Evolutionary conservation across 2,329 filamentous ascomycete species (phyloP).

Genomic region (Allantophomopsis cytisporea): DNA sequence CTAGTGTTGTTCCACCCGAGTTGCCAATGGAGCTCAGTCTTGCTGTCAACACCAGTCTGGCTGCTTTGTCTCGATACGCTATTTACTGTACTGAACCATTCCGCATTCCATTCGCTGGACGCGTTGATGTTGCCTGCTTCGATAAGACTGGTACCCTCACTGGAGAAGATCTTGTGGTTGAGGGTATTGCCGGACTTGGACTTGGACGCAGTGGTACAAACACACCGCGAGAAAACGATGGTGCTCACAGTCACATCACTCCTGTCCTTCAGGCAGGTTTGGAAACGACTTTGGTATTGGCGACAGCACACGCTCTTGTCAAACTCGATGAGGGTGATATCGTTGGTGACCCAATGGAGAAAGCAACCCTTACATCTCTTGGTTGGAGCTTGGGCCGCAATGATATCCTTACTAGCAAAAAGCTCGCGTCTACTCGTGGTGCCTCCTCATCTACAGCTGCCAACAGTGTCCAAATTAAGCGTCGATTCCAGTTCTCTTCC

Average conservation of each 20-base stretch:
- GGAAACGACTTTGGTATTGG: conserved; percentile 84
- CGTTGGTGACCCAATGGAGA: conserved; percentile 98
- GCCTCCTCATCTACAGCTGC: conserved; percentile 33
- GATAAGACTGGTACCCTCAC: conserved; percentile 97
- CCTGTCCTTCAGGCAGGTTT: conserved; percentile 57
- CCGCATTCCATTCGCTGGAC: conserved; percentile 90
- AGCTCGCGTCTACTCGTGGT: conserved; percentile 27
- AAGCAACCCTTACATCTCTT: conserved; percentile 78
- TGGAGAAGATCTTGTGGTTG: conserved; percentile 90
- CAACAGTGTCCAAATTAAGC: conserved; percentile 84
- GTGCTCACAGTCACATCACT: conserved; percentile 69
- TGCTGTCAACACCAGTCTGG: conserved; percentile 94
- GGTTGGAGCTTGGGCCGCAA: conserved; percentile 90
- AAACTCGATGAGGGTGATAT: conserved; percentile 95
- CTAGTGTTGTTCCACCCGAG: conserved; percentile 95
- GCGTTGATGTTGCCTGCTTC: conserved; percentile 93
- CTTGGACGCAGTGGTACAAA: conserved; percentile 54
- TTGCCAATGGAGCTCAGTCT: conserved; percentile 95
- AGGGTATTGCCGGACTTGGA: conserved; percentile 83
- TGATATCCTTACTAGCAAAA: conserved; percentile 65
- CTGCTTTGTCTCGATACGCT: conserved; percentile 84
- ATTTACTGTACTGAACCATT: conserved; percentile 99
- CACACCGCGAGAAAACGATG: conserved; percentile 57
- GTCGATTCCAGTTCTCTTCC: conserved; percentile 96
- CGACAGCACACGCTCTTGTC: conserved; percentile 88